Percentiles rank a stretch among this genome's conserved stretches.
Conservation (phyloP, 2,329 filamentous ascomycete species). For the Ascochyta fabae region DNA sequence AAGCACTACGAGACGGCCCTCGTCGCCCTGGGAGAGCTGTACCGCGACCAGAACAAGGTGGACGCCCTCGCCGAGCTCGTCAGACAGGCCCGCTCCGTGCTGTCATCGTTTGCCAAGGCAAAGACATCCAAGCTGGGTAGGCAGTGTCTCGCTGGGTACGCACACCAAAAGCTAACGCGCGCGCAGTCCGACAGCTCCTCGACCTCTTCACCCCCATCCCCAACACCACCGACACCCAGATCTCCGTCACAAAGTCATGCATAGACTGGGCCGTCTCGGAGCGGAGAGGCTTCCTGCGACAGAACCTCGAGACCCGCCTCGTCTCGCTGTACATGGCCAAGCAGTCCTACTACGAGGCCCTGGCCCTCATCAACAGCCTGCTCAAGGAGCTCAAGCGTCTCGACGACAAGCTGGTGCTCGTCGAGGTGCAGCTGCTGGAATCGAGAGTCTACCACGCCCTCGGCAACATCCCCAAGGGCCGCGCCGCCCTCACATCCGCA, state of each 20-base stretch:
- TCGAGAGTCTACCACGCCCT: conserved; percentile 97
- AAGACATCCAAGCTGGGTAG: conserved; percentile 97
- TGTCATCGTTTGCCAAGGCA: conserved; percentile 97
- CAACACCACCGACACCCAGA: conserved; percentile 92
- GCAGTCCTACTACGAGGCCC: conserved; percentile 94
- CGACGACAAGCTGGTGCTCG: conserved; percentile 96
- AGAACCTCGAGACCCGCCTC: conserved; percentile 96
- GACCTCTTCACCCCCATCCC: conserved; percentile 95
- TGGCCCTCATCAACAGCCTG: conserved; percentile 94
- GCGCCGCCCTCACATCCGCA: conserved; percentile 91
- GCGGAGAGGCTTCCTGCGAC: conserved; percentile 92
- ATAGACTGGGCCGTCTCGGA: conserved; percentile 99
- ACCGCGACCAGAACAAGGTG: conserved; percentile 82
- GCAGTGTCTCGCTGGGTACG: conserved; percentile 31
- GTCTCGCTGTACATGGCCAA: conserved; percentile 96
- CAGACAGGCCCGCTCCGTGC: conserved; percentile 84
- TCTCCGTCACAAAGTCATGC: conserved; percentile 95
- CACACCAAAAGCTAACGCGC: neutral
- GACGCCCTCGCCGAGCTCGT: conserved; percentile 89
- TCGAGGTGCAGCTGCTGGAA: conserved; percentile 97
- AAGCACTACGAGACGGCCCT: conserved; percentile 91
- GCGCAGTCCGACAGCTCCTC: conserved; percentile 87
- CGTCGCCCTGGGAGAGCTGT: conserved; percentile 88
- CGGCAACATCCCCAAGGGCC: conserved; percentile 94
- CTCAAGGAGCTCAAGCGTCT: conserved; percentile 96